Percentiles rank a stretch among this genome's conserved stretches.
Evolutionary conservation across 176 grass and related monocot genomes (phyloP).

Genomic region (Calamus simplicifolius): DNA sequence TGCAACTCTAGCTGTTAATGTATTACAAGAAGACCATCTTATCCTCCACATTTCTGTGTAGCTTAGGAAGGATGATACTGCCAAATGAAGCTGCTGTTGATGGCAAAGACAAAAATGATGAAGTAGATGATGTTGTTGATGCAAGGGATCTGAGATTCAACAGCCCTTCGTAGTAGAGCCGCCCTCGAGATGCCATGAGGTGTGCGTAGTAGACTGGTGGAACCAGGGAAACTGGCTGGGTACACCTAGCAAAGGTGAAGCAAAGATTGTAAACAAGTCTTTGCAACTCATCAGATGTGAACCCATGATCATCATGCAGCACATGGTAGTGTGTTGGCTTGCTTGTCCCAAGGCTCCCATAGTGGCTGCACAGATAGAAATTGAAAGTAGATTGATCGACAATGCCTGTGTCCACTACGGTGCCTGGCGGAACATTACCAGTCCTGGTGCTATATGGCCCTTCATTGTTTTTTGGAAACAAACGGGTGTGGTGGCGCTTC

Average conservation of each 20-base stretch:
- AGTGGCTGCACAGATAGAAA: constrained; percentile 70
- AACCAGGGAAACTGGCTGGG: constrained; percentile 51
- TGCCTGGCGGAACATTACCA: constrained; percentile 33
- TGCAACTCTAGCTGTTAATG: no score
- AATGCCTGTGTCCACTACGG: constrained; percentile 47
- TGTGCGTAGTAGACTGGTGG: constrained; percentile 55
- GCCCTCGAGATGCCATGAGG: constrained; percentile 41
- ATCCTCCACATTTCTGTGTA: no score
- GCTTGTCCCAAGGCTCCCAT: constrained; percentile 41
- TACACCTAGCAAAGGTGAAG: constrained; percentile 50
- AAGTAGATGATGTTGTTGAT: neutral
- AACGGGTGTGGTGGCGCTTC: constrained; percentile 49
- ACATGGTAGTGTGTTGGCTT: constrained; percentile 52
- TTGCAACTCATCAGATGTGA: constrained; percentile 35
- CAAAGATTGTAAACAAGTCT: constrained; percentile 50
- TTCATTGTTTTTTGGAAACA: constrained; percentile 30
- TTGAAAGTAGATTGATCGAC: constrained; percentile 28
- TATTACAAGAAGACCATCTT: no score
- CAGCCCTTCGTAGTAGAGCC: constrained; percentile 44
- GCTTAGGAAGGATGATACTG: no score
- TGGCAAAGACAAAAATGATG: neutral
- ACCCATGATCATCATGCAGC: constrained; percentile 31
- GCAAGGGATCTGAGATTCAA: neutral
- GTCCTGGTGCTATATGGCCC: constrained; percentile 7
- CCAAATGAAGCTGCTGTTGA: no score